A percentile compares a stretch with the other conserved stretches of the same genome.
phyloP scores from a whole-genome alignment of 169 alveolate genomes.

The Plasmodium inui region DNA sequence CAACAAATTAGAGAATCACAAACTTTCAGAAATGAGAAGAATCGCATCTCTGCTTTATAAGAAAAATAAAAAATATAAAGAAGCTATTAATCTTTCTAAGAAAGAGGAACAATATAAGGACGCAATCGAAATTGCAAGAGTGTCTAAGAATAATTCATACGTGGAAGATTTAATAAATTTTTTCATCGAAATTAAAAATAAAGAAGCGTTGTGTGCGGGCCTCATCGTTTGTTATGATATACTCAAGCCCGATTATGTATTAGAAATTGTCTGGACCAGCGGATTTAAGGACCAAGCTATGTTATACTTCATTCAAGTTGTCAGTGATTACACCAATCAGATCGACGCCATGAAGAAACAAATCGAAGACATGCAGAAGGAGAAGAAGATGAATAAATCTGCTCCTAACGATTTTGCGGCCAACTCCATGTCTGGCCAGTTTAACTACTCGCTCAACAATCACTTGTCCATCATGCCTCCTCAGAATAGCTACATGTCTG shows the following conservation, averaged over 20 bases:
- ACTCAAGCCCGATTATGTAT: slow-evolving; percentile 96
- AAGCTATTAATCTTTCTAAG: slow-evolving; percentile 92
- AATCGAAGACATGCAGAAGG: slow-evolving; percentile 85
- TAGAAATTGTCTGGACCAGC: slow-evolving; percentile 99
- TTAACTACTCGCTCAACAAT: slow-evolving; percentile 53
- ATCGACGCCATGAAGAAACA: slow-evolving; percentile 87
- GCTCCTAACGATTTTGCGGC: slow-evolving; percentile 86
- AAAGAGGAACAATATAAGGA: slow-evolving; percentile 82
- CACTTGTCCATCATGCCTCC: slow-evolving; percentile 74
- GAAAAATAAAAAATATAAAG: slow-evolving; percentile 91
- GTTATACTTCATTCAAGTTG: slow-evolving; percentile 96
- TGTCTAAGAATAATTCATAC: slow-evolving; percentile 85
- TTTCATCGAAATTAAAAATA: slow-evolving; percentile 91
- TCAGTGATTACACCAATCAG: slow-evolving; percentile 86
- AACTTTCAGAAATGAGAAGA: slow-evolving; percentile 97
- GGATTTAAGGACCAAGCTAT: slow-evolving; percentile 95
- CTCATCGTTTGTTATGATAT: slow-evolving; percentile 97
- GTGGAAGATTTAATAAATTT: slow-evolving; percentile 93
- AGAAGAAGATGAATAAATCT: slow-evolving; percentile 88
- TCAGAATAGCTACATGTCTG: slow-evolving; percentile 28
- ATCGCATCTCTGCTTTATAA: slow-evolving; percentile 95
- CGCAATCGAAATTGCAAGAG: slow-evolving; percentile 82
- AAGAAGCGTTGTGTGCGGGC: slow-evolving; percentile 97
- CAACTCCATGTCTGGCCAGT: slow-evolving; percentile 64
- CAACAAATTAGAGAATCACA: slow-evolving; percentile 95